Base-by-base conservation (phyloP, 371 early-diverging fungal genomes). In the Mortierella sp. region DNA sequence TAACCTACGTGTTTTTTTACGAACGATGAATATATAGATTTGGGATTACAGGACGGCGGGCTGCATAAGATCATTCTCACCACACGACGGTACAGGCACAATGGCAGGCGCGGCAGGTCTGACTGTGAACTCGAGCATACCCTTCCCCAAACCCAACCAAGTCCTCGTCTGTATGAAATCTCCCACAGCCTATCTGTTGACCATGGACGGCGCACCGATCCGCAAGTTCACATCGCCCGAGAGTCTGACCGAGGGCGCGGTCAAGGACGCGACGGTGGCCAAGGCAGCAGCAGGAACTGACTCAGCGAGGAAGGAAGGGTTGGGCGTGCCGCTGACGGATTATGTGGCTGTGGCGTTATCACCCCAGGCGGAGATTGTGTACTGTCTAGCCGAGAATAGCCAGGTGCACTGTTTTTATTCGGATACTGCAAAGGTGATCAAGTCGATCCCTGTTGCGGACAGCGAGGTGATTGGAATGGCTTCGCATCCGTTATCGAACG, bases 121-220 rank as follows among this genome's bases (percentile, higher is more conserved):
- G 93, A 86, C 87, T 0, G 82, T 86, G 43, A 80, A 82, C 78
- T 86, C 87, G 14, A 80, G 87, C 51, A 71, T 86, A 27, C 82
- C 87, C 0, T 86, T 76, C 71, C 87, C 87, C 1, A 79, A 77
- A 55, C 87, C 87, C n/a, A 86, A 94, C 70, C 92, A 93, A n/a
- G 84, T 95, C 71, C 74, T 97, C 10, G 93, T 96, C 0, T 95
- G 95, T 84, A 94, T 93, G 85, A 94, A 93, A 85, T 94, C 94
- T 24, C 88, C 92, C 16, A 91, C 90, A 16, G 87, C 95, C 5
- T 93, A 92, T 76, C 74, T 96, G 49, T 54, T 96, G 51, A 89
- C 90, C 0, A 73, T 90, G 76, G 81, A 88, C 1, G 97, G 97
- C 24, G 88, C 91, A 75, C 81, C 90, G 65, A 75, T 88, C 16